Evolutionary conservation across 306 rosid species (phyloP).

Genomic region (Canavalia ensiformis): DNA sequence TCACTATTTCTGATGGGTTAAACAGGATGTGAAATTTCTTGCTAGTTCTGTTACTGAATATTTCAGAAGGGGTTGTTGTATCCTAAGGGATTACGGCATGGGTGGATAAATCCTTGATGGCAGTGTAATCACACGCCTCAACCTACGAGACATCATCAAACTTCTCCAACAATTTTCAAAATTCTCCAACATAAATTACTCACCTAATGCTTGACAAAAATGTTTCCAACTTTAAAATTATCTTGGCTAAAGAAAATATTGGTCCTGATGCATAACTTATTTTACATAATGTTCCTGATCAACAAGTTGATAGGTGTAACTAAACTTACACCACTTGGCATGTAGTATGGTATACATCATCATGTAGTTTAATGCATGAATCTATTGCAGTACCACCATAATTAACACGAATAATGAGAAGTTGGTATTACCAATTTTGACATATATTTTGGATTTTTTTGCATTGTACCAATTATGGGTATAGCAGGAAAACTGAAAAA

Average conservation of each 20-base stretch:
- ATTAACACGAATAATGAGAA: slow-evolving; percentile 21
- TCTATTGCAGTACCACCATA: slow-evolving; percentile 22
- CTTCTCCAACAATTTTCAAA: no score
- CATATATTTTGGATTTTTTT: slow-evolving; percentile 70
- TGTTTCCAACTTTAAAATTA: slow-evolving; percentile 71
- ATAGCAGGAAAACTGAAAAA: slow-evolving; percentile 78
- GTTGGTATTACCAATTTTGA: slow-evolving; percentile 61
- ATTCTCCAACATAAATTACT: slow-evolving; percentile 2
- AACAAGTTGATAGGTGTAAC: slow-evolving; percentile 40
- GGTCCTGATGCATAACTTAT: slow-evolving; percentile 85
- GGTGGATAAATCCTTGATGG: no score
- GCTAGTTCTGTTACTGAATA: no score
- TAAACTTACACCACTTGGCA: slow-evolving; percentile 20
- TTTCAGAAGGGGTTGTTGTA: no score
- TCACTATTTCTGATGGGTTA: no score
- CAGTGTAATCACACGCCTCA: no score
- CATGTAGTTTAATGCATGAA: slow-evolving; percentile 17
- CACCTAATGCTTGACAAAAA: slow-evolving; percentile 72
- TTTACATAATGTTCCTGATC: slow-evolving; percentile 77
- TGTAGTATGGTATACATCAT: no score
- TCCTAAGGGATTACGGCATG: no score
- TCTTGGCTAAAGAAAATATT: slow-evolving; percentile 83
- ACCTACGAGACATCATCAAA: no score
- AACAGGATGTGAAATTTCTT: no score
- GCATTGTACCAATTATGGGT: slow-evolving; percentile 79